phyloP scores from a whole-genome alignment of 768 basidiomycete genomes.

The Psilocybe cyanescens region DNA sequence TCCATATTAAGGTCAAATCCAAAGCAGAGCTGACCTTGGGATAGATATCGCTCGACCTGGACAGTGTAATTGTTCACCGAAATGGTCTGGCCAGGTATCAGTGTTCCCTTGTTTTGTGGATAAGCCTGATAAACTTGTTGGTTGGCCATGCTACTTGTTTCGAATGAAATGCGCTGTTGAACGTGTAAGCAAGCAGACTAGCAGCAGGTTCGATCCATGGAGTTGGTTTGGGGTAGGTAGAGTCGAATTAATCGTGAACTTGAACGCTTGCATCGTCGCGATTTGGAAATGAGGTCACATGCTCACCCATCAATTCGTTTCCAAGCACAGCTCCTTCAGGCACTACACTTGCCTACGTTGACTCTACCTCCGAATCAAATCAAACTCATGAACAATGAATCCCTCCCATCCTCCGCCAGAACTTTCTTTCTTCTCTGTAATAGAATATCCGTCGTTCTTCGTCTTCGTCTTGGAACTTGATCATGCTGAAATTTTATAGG shows the following conservation, averaged over 20 bases:
- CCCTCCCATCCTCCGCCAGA: no score
- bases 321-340: neutral
- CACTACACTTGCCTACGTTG: neutral
- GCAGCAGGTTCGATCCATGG: constrained; percentile 20
- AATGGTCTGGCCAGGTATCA: constrained; percentile 84
- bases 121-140: constrained; percentile 54
- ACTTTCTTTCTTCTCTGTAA: no score
- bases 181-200: constrained; percentile 12
- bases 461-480: no score
- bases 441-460: no score
- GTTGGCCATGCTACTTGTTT: constrained; percentile 45
- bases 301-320: constrained; percentile 14
- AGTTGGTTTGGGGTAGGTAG: constrained; percentile 17
- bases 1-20: neutral
- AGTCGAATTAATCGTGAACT: constrained; percentile 23
- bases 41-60: constrained; percentile 92
- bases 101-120: constrained; percentile 66
- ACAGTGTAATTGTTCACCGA: constrained; percentile 89
- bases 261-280: constrained; percentile 23
- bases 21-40: constrained; percentile 71
- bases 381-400: no score
- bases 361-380: neutral
- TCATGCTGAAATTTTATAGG: no score
- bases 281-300: constrained; percentile 30
- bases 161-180: constrained; percentile 10